These are phyloP conservation scores for Ophiognomonia clavigignenti-juglandacearum DNA, from an alignment of 2,329 filamentous ascomycete species.

Conservation along the genomic window DNA sequence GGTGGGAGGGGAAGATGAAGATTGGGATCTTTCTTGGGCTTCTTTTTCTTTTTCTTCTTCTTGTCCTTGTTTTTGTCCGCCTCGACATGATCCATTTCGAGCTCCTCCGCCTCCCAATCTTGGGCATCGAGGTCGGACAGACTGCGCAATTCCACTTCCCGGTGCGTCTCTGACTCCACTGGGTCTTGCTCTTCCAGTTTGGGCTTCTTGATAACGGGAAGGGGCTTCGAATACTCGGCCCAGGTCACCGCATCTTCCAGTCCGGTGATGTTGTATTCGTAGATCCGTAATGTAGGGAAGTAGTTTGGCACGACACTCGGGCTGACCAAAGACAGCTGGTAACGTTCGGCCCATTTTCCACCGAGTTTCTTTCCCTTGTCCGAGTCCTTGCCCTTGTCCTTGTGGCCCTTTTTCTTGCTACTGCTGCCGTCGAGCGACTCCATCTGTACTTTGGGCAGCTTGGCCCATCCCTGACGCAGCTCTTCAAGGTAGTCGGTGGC, in stretches of 20 bases:
- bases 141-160: constrained; percentile 21
- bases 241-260: constrained; percentile 54
- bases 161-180: neutral
- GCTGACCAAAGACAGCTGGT: constrained; percentile 72
- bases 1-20: constrained; percentile 67
- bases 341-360: constrained; percentile 79
- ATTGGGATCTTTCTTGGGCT: constrained; percentile 47
- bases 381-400: constrained; percentile 29
- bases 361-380: constrained; percentile 64
- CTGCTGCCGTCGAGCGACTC: constrained; percentile 20
- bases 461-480: constrained; percentile 71
- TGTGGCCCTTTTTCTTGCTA: constrained; percentile 34
- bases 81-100: constrained; percentile 31
- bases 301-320: constrained; percentile 92
- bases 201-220: constrained; percentile 2
- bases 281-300: constrained; percentile 82
- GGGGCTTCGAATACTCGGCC: constrained; percentile 28
- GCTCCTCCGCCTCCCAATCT: constrained; percentile 19
- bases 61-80: constrained; percentile 37
- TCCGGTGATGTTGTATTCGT: constrained; percentile 88
- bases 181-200: constrained; percentile 18
- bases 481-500: constrained; percentile 77
- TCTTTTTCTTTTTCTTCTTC: constrained; percentile 35
- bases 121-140: constrained; percentile 16
- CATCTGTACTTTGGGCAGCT: constrained; percentile 54